Evolutionary conservation across 2,329 filamentous ascomycete species (phyloP).

Genomic region (Claviceps quebecensis): DNA sequence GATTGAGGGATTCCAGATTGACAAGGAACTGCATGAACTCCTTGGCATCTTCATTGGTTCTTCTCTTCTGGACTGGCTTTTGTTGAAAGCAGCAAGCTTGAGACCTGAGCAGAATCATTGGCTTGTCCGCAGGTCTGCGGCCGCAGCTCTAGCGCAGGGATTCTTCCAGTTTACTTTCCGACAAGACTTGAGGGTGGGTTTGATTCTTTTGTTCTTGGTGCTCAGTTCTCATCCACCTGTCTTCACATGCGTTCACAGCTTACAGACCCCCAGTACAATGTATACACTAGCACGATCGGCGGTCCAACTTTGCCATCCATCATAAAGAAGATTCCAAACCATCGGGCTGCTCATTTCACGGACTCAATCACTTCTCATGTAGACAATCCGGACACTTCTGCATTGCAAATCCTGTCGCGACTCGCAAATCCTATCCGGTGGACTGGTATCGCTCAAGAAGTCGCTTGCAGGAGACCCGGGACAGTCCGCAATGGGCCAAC

Average conservation of each 20-base stretch:
- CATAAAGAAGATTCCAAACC: background rate
- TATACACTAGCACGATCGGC: background rate
- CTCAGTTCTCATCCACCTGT: background rate
- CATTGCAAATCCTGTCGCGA: background rate
- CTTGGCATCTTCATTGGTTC: background rate
- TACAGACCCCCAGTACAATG: background rate
- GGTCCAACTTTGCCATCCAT: background rate
- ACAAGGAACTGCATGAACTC: background rate
- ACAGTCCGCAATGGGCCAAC: background rate
- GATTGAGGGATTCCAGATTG: background rate
- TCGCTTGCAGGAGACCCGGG: background rate
- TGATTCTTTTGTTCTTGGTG: background rate
- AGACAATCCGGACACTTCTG: background rate
- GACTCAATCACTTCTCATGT: background rate
- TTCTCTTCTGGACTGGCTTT: background rate
- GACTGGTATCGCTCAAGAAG: background rate
- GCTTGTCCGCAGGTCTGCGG: constrained; percentile 12
- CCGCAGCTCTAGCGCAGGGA: constrained; percentile 8
- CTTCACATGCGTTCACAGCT: background rate
- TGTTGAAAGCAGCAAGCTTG: constrained; percentile 1
- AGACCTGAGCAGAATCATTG: constrained; percentile 7
- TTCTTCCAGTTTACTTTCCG: constrained; percentile 3
- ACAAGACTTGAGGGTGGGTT: background rate
- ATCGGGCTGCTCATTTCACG: background rate
- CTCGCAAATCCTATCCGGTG: background rate